phyloP scores from a whole-genome alignment of 371 early-diverging fungal genomes.

The Syncephalastrum racemosum region DNA sequence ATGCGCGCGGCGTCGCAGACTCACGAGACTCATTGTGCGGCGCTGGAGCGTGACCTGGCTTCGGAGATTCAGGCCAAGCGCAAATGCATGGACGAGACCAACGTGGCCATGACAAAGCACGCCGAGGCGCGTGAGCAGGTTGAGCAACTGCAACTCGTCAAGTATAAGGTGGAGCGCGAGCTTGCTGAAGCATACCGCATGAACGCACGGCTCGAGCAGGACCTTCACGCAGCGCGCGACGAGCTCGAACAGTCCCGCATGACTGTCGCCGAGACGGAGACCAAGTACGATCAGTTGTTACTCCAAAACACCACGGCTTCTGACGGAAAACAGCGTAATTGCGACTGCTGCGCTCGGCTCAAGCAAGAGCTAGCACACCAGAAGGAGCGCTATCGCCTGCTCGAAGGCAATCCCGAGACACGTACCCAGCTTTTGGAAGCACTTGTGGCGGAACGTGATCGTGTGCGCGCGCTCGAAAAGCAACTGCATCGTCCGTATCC shows the following conservation, averaged over 20 bases:
- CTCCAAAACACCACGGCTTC: too few relatives aligned
- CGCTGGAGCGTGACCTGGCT: conserved; percentile 24
- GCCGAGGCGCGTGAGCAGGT: conserved; percentile 34
- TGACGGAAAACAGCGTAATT: too few relatives aligned
- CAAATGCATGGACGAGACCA: conserved; percentile 33
- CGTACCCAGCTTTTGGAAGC: too few relatives aligned
- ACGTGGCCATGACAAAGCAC: conserved; percentile 25
- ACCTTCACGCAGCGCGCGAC: conserved; percentile 34
- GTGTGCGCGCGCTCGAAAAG: too few relatives aligned
- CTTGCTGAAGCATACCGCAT: conserved; percentile 20
- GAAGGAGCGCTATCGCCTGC: too few relatives aligned
- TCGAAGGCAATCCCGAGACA: too few relatives aligned
- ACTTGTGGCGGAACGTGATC: too few relatives aligned
- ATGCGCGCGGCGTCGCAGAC: conserved; percentile 17
- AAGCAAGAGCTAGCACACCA: too few relatives aligned
- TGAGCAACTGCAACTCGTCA: conserved; percentile 26
- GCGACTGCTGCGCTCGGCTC: too few relatives aligned
- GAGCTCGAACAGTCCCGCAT: conserved; percentile 37
- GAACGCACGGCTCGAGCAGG: conserved; percentile 7
- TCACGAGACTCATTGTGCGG: conserved; percentile 17
- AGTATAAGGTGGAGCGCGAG: conserved; percentile 34
- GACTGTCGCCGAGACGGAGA: too few relatives aligned
- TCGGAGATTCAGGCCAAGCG: conserved; percentile 28
- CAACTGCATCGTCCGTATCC: too few relatives aligned
- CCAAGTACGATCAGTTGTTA: too few relatives aligned